Conservation (phyloP, 2,329 filamentous ascomycete species). For the Monosporascus sp. region DNA sequence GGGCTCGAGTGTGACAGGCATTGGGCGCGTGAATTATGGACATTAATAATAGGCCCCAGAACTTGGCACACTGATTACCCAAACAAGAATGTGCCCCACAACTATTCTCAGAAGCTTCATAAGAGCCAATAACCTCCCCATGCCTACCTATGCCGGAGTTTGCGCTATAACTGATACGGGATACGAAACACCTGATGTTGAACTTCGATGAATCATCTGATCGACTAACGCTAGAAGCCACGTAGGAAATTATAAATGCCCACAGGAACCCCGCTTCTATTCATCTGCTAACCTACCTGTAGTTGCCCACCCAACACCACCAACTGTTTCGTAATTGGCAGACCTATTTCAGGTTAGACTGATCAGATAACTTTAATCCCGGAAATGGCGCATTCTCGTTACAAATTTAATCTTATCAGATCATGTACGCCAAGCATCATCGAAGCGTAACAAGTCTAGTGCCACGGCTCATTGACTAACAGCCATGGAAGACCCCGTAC, state of each 20-base stretch:
- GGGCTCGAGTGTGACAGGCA: background rate
- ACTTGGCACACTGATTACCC: too few relatives aligned
- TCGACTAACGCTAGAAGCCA: background rate
- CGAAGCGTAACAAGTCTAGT: background rate
- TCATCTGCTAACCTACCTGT: too few relatives aligned
- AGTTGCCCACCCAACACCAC: too few relatives aligned
- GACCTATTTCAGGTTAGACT: background rate
- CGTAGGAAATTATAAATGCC: background rate
- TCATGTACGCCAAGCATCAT: constrained; percentile 20
- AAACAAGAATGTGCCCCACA: too few relatives aligned
- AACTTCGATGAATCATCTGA: background rate
- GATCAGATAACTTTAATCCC: constrained; percentile 5
- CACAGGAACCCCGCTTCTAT: background rate
- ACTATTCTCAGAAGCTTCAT: too few relatives aligned
- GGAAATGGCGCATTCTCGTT: background rate
- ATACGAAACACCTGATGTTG: background rate
- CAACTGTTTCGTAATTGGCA: too few relatives aligned
- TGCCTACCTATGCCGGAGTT: too few relatives aligned
- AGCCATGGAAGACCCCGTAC: background rate
- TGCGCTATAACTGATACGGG: too few relatives aligned
- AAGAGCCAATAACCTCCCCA: too few relatives aligned
- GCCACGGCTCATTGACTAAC: background rate
- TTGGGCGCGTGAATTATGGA: background rate
- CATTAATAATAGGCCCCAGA: too few relatives aligned
- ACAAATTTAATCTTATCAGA: constrained; percentile 27